These are phyloP conservation scores for Blakeslea trispora DNA, from an alignment of 371 early-diverging fungal species.

Conservation along the genomic window DNA sequence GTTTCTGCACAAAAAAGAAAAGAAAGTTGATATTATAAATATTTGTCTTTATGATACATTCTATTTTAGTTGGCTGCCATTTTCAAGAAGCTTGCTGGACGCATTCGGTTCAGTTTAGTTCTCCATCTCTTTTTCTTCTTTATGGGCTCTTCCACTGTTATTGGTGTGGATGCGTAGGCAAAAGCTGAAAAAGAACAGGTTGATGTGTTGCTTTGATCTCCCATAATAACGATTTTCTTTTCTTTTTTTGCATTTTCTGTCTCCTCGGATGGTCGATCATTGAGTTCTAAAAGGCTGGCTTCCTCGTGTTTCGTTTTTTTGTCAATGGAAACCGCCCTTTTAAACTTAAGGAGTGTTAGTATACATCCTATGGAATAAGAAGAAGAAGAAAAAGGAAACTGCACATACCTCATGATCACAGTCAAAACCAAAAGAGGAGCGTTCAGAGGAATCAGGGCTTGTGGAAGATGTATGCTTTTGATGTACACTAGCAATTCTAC, in stretches of 20 bases:
- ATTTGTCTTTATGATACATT: not conserved
- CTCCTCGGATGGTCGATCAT: conserved; percentile 11
- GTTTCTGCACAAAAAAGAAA: conserved; percentile 1
- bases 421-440: not conserved
- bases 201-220: conserved; percentile 1
- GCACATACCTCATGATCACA: conserved; percentile 4
- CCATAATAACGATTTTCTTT: not conserved
- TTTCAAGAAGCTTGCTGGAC: conserved; percentile 16
- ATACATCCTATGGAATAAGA: not conserved
- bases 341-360: not conserved
- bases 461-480: conserved; percentile 11
- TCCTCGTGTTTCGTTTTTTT: conserved; percentile 13
- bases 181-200: conserved; percentile 15
- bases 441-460: not conserved
- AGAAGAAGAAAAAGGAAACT: not conserved
- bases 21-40: not conserved
- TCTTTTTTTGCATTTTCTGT: not conserved
- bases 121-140: conserved; percentile 18
- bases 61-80: conserved; percentile 2
- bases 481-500: conserved; percentile 21
- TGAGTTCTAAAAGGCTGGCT: conserved; percentile 1
- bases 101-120: conserved; percentile 10
- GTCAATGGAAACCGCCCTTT: conserved; percentile 16
- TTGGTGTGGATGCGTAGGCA: conserved; percentile 32
- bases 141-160: not conserved